Evolutionary conservation across 495 filamentous ascomycete species (phyloP).

Genomic region (Beverwykella pulmonaria): DNA sequence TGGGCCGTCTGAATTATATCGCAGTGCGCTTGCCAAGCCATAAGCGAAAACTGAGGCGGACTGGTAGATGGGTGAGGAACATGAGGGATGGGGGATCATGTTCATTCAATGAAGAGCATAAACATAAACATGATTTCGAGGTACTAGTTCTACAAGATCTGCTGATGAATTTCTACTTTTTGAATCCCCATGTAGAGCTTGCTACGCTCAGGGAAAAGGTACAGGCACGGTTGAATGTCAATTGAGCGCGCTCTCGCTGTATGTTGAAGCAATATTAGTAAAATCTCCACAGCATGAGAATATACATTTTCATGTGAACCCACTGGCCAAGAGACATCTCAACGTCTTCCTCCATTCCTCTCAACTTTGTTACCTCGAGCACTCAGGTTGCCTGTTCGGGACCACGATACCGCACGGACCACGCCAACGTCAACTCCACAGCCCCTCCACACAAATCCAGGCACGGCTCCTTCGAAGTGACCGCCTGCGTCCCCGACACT

Average conservation of each 20-base stretch:
- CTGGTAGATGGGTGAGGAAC: conserved; percentile 3
- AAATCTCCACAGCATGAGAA: too few relatives aligned
- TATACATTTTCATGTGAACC: too few relatives aligned
- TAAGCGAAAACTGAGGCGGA: background rate
- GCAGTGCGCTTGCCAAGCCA: background rate
- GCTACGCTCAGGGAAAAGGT: too few relatives aligned
- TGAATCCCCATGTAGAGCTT: too few relatives aligned
- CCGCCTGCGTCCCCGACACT: conserved; percentile 7
- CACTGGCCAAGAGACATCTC: too few relatives aligned
- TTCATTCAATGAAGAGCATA: too few relatives aligned
- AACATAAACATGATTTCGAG: too few relatives aligned
- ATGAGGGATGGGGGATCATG: background rate
- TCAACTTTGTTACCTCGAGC: background rate
- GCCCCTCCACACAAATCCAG: conserved; percentile 33
- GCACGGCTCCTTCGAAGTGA: conserved; percentile 19
- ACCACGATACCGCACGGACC: conserved; percentile 26
- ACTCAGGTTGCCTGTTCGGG: background rate
- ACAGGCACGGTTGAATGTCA: too few relatives aligned
- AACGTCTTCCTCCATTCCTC: background rate
- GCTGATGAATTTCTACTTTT: too few relatives aligned
- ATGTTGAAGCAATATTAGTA: too few relatives aligned
- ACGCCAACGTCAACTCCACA: conserved; percentile 48
- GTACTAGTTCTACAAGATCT: too few relatives aligned
- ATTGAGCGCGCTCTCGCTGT: too few relatives aligned
- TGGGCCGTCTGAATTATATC: background rate